Evolutionary conservation across 2,329 filamentous ascomycete species (phyloP), one percentile per base, ranked within the genome.

Genomic region (Diplocarpon mali): DNA sequence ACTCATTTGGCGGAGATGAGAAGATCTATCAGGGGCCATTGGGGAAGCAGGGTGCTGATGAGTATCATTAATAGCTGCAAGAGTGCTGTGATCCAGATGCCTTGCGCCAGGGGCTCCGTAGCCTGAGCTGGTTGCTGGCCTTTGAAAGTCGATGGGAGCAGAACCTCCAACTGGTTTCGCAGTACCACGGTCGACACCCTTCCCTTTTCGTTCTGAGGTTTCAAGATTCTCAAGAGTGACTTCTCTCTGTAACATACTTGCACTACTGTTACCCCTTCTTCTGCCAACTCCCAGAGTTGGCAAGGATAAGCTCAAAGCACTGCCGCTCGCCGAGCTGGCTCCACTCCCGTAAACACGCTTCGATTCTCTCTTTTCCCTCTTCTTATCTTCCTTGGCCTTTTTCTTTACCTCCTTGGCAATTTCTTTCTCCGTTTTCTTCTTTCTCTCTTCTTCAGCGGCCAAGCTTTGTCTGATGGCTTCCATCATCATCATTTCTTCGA

Each of bases 401-500:
- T 82, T 87, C 68, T 94, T 95, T 1, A 83, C 81, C 47, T 90
- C 83, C 60, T 94, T 95, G 20, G 73, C 75, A 0, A 75, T 73
- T 47, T 87, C 85, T 60, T 89, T 90, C 40, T 92, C 85, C 39
- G 84, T 81, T 58, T 86, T 92, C 38, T 76, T 82, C 54, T 87
- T 84, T n/a, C 90, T 76, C 35, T 96, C 90, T 58, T 96, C 90
- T 62, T 98, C 92, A 1, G 86, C 82, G 0, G 84, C 88, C n/a
- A 98, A 69, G 38, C 88, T 95, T 27, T 95, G 65, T 32, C 92
- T 75, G 38, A 98, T 93, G 0, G 92, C 92, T 63, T 98, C 92
- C 72, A 92, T 87, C 71, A 96, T 88, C 92, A 98, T 98, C 70
- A 98, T 85, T 39, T 95, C 90, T 62, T 98, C 92, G 0, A 96